Evolutionary conservation across 208 protist genomes (phyloP).

Genomic region (Leishmania guyanensis): DNA sequence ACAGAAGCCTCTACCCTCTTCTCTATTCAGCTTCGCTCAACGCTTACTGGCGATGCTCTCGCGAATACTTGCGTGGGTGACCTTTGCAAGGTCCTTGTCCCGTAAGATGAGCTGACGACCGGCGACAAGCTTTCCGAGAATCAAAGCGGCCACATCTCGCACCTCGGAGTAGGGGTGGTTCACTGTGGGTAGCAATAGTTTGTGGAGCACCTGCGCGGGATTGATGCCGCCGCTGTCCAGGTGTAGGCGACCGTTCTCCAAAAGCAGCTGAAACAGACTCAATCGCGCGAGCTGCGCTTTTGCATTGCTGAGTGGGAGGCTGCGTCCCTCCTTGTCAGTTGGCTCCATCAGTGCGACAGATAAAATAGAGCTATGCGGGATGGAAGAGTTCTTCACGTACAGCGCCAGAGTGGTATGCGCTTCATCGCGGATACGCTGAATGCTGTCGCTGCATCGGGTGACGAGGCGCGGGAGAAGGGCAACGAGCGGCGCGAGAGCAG

Average conservation of each 20-base stretch:
- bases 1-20: too few relatives aligned
- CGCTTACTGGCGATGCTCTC: slow-evolving; percentile 39
- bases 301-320: slow-evolving; percentile 49
- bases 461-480: slow-evolving; percentile 75
- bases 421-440: slow-evolving; percentile 78
- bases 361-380: slow-evolving; percentile 44
- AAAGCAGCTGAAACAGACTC: slow-evolving; percentile 48
- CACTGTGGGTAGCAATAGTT: slow-evolving; percentile 71
- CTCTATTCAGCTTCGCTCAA: background rate
- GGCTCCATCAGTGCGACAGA: slow-evolving; percentile 65
- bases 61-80: slow-evolving; percentile 67
- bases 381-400: slow-evolving; percentile 44
- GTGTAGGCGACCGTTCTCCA: slow-evolving; percentile 23
- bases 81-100: slow-evolving; percentile 50
- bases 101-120: slow-evolving; percentile 36
- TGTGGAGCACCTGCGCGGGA: slow-evolving; percentile 42
- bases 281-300: slow-evolving; percentile 74
- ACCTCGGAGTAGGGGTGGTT: slow-evolving; percentile 83
- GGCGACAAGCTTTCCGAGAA: slow-evolving; percentile 45
- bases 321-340: slow-evolving; percentile 71
- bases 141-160: slow-evolving; percentile 62
- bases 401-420: slow-evolving; percentile 58
- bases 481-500: slow-evolving; percentile 47
- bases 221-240: slow-evolving; percentile 11
- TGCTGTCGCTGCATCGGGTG: slow-evolving; percentile 67